Evolutionary conservation across 2,329 filamentous ascomycete genomes (phyloP).

Genomic region (Ambrosiella cleistominuta): DNA sequence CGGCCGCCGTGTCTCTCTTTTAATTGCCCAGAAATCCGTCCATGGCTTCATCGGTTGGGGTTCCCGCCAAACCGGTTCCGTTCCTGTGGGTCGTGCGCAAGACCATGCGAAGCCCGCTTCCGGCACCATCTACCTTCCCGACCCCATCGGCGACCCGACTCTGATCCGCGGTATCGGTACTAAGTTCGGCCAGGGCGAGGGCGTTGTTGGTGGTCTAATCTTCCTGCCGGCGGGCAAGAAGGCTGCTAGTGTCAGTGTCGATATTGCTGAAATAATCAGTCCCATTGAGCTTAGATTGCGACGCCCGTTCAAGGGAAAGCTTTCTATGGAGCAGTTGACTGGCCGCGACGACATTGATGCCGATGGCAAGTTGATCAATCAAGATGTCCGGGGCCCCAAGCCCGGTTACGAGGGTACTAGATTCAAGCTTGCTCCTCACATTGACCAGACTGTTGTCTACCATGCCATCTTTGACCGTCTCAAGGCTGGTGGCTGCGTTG

Average conservation of each 20-base stretch:
- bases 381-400: slow-evolving; percentile 32
- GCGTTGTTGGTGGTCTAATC: slow-evolving; percentile 63
- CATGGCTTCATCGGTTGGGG: slow-evolving; percentile 80
- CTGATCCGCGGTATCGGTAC: slow-evolving; percentile 64
- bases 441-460: slow-evolving; percentile 87
- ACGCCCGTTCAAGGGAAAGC: slow-evolving; percentile 64
- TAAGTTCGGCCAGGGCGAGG: slow-evolving; percentile 56
- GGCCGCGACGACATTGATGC: slow-evolving; percentile 56
- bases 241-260: slow-evolving; percentile 55
- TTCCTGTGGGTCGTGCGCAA: slow-evolving; percentile 84
- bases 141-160: slow-evolving; percentile 69
- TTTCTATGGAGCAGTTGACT: slow-evolving; percentile 65
- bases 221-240: slow-evolving; percentile 76
- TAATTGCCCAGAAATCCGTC: slow-evolving; percentile 93
- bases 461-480: slow-evolving; percentile 79
- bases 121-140: slow-evolving; percentile 75
- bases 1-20: slow-evolving; percentile 72
- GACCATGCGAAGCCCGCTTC: slow-evolving; percentile 66
- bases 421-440: slow-evolving; percentile 79
- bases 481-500: slow-evolving; percentile 69
- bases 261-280: slow-evolving; percentile 65
- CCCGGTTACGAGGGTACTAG: slow-evolving; percentile 58
- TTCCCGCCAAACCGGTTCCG: slow-evolving; percentile 68
- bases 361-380: slow-evolving; percentile 44
- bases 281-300: slow-evolving; percentile 72